A percentile compares a stretch with the other conserved stretches of the same genome.
Evolutionary conservation across 2,329 filamentous ascomycete species (phyloP).

Genomic region (Nannizzia gypsea): DNA sequence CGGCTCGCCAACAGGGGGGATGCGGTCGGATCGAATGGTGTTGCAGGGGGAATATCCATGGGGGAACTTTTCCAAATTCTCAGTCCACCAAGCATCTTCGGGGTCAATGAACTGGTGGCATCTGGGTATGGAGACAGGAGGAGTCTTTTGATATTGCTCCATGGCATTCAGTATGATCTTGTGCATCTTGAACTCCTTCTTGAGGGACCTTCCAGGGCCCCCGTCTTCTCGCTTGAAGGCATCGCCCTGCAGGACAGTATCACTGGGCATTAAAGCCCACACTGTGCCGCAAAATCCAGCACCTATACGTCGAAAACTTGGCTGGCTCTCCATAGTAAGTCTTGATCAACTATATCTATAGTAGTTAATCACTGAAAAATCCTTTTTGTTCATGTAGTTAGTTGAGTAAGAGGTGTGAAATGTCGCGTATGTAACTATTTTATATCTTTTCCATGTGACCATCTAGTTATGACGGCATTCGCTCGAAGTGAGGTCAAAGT

Average conservation of each 20-base stretch:
- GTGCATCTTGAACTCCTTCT: slow-evolving; percentile 26
- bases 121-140: slow-evolving; percentile 17
- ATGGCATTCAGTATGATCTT: slow-evolving; percentile 15
- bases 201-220: slow-evolving; percentile 19
- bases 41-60: slow-evolving; percentile 24
- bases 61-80: slow-evolving; percentile 20
- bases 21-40: slow-evolving; percentile 25
- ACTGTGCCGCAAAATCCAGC: slow-evolving; percentile 25
- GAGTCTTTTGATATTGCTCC: background rate
- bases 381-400: too few species aligned
- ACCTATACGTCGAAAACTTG: slow-evolving; percentile 20
- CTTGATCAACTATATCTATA: too few species aligned
- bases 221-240: slow-evolving; percentile 29
- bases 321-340: too few species aligned
- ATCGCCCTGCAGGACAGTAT: background rate
- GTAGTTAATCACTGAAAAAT: too few species aligned
- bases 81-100: slow-evolving; percentile 20
- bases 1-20: slow-evolving; percentile 21
- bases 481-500: too few species aligned
- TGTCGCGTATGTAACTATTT: too few species aligned
- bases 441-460: too few species aligned
- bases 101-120: slow-evolving; percentile 19
- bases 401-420: too few species aligned
- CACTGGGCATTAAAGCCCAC: slow-evolving; percentile 17
- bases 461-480: too few species aligned